Evolutionary conservation across 441 rosid genomes (phyloP), one percentile per base, ranked within the genome.

Genomic region (Populus hybrid): DNA sequence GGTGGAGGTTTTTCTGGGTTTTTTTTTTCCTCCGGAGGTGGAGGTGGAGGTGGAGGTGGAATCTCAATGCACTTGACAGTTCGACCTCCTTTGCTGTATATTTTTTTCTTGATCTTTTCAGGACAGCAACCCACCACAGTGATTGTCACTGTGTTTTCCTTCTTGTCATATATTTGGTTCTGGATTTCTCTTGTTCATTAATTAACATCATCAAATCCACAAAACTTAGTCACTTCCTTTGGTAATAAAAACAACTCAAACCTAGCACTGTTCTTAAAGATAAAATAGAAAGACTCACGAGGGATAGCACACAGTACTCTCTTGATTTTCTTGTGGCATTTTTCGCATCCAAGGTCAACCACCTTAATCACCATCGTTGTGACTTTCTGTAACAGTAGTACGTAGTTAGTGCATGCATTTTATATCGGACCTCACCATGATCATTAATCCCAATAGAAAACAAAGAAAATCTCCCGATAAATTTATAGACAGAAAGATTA

Each of bases 101-200:
- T 83, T 79, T 88, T 93, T 65, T 90, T 81, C 87, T 78, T 86
- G 8, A 94, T 84, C 86, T 79, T 88, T 73, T 92, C 97, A 9
- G 95, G 94, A 46, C 88, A 81, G 78, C 97, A 94, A 76, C 95
- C 86, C 4, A 86, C 81, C 32, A 94, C 97, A 16, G 79, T 90
- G 85, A 94, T 86, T 61, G 67, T 80, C 80, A 93, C 97, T 4
- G 74, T 82, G 77, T 92, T 92, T 11, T 78, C 65, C 87, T 93
- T 90, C 57, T 89, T 90, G 77, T 94, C 95, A 70, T 84, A 90
- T 4, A 26, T 8, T 34, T 86, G 92, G 85, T 83, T 90, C 67
- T 86, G 86, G 72, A 94, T 88, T 85, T 94, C 97, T 94, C 78
- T 89, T 87, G 91, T 84, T 82, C 90, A 1, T 34, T 34, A 34